A percentile compares a stretch with the other conserved stretches of the same genome.
Evolutionary conservation across 2,329 filamentous ascomycete genomes (phyloP).

Genomic region (Parastagonospora nodorum): DNA sequence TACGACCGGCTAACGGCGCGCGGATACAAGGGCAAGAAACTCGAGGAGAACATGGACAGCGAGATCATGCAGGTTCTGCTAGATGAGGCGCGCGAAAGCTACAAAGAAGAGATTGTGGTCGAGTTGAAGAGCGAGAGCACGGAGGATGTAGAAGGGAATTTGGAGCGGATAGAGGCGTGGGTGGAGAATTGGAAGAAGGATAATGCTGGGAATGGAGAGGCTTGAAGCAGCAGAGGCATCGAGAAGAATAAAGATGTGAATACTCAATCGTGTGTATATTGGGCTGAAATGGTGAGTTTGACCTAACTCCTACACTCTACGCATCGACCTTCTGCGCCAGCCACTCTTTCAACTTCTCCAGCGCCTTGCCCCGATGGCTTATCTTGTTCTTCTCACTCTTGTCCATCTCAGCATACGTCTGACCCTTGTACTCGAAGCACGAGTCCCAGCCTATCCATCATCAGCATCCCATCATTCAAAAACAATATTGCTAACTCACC

Average conservation of each 20-base stretch:
- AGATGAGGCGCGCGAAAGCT: slow-evolving; percentile 86
- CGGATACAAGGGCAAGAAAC: slow-evolving; percentile 81
- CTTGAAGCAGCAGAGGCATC: neutral
- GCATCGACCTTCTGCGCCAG: slow-evolving; percentile 57
- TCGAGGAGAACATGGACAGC: slow-evolving; percentile 94
- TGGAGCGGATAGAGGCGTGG: slow-evolving; percentile 84
- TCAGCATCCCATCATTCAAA: slow-evolving; percentile 7
- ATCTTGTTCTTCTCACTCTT: slow-evolving; percentile 86
- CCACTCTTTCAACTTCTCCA: slow-evolving; percentile 85
- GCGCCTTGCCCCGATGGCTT: slow-evolving; percentile 86
- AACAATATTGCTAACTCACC: slow-evolving; percentile 61
- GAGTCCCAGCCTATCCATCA: slow-evolving; percentile 81
- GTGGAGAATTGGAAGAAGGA: slow-evolving; percentile 79
- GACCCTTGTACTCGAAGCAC: slow-evolving; percentile 88
- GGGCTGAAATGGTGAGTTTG: neutral
- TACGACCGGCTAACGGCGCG: slow-evolving; percentile 82
- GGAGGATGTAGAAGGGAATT: slow-evolving; percentile 87
- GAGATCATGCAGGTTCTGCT: slow-evolving; percentile 97
- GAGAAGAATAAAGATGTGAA: neutral
- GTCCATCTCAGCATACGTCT: slow-evolving; percentile 95
- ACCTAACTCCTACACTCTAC: slow-evolving; percentile 4
- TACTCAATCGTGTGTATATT: neutral
- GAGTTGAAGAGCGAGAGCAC: slow-evolving; percentile 83
- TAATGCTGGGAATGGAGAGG: slow-evolving; percentile 47
- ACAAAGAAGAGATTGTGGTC: slow-evolving; percentile 84